phyloP scores from a whole-genome alignment of 306 rosid genomes.

The Cotoneaster glaucophyllus region DNA sequence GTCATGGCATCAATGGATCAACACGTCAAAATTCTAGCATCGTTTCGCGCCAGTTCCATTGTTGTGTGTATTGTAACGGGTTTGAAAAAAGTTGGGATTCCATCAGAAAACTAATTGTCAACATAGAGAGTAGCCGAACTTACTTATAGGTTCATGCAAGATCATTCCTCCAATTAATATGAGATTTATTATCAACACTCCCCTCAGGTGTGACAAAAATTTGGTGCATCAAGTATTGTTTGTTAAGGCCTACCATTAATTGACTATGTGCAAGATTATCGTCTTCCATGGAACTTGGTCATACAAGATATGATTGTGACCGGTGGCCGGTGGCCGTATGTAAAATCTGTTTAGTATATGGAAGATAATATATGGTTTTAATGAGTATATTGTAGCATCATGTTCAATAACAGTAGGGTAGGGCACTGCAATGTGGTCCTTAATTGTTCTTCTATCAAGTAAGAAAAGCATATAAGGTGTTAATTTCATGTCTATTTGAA shows the following conservation, averaged over 20 bases:
- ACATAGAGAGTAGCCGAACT: no score
- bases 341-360: background rate
- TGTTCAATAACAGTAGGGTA: background rate
- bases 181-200: no score
- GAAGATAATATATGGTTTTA: background rate
- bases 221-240: background rate
- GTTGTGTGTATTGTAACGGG: background rate
- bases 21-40: background rate
- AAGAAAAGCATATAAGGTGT: background rate
- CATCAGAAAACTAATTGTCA: no score
- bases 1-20: background rate
- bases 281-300: no score
- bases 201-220: no score
- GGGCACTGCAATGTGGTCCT: background rate
- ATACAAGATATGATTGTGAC: background rate
- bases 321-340: background rate
- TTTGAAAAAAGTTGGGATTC: no score
- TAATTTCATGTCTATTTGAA: background rate
- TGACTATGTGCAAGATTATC: no score
- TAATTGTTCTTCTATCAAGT: background rate
- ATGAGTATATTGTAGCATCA: background rate
- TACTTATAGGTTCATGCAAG: no score
- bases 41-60: no score
- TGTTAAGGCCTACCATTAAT: background rate
- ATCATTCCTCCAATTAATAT: no score